phyloP scores from a whole-genome alignment of 805 yeast species.

The Metschnikowia kofuensis region DNA sequence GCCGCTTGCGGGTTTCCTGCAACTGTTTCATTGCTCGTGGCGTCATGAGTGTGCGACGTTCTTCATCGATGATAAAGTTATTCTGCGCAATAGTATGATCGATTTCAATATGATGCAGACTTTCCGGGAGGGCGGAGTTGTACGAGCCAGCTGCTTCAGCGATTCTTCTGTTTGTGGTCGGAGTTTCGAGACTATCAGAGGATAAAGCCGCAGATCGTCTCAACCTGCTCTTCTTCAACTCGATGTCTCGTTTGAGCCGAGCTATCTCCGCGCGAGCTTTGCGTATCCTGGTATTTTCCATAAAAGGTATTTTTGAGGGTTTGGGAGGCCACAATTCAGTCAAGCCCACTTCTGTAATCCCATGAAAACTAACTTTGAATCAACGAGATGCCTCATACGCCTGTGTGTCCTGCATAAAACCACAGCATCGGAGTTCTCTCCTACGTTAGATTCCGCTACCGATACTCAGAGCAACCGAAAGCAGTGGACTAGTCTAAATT shows the following conservation, averaged over 20 bases:
- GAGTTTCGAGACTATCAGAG: not conserved
- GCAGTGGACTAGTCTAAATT: too few relatives aligned
- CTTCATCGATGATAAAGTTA: constrained; percentile 5
- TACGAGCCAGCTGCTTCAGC: too few relatives aligned
- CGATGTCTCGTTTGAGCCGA: constrained; percentile 9
- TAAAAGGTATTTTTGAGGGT: not conserved
- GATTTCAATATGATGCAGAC: not conserved
- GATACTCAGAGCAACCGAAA: too few relatives aligned
- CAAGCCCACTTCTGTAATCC: too few relatives aligned
- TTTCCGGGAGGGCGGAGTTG: too few relatives aligned
- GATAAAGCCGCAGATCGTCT: not conserved
- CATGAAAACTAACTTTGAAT: too few relatives aligned
- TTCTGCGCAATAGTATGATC: not conserved
- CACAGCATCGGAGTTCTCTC: not conserved
- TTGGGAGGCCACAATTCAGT: too few relatives aligned
- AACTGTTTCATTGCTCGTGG: constrained; percentile 6
- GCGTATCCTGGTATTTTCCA: not conserved
- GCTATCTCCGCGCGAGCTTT: constrained; percentile 6
- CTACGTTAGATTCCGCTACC: too few relatives aligned
- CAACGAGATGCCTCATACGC: not conserved
- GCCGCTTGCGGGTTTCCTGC: not conserved
- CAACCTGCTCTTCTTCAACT: not conserved
- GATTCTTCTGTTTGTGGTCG: not conserved
- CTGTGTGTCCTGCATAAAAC: not conserved
- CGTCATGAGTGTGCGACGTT: constrained; percentile 11